Conservation (phyloP, 2,329 filamentous ascomycete genomes). For the Aspergillus chevalieri region DNA sequence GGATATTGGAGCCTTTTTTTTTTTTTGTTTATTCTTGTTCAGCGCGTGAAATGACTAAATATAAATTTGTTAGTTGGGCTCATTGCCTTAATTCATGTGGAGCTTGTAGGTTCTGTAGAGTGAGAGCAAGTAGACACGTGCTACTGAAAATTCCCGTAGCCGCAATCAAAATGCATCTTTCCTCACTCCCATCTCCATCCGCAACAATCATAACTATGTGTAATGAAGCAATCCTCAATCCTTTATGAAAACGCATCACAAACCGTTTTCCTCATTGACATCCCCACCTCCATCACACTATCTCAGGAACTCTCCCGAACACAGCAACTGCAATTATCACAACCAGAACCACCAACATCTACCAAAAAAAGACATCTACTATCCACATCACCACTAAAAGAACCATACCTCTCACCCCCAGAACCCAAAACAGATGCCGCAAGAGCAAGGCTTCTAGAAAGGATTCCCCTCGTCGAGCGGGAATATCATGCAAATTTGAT, state of each 20-base stretch:
- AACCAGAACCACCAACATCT: not conserved
- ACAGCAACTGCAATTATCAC: slow-evolving; percentile 1
- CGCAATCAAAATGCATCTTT: not conserved
- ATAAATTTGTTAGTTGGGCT: slow-evolving; percentile 3
- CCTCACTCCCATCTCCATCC: not conserved
- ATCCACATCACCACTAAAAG: slow-evolving; percentile 41
- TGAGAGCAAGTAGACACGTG: not conserved
- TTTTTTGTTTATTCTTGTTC: slow-evolving; percentile 5
- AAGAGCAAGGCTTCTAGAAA: slow-evolving; percentile 33
- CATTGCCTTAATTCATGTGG: not conserved
- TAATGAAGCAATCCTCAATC: slow-evolving; percentile 29
- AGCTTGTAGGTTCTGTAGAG: not conserved
- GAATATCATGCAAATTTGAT: slow-evolving; percentile 23
- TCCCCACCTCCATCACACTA: slow-evolving; percentile 51
- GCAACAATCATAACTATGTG: not conserved
- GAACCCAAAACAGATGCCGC: slow-evolving; percentile 48
- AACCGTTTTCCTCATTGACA: slow-evolving; percentile 50
- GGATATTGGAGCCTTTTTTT: slow-evolving; percentile 1
- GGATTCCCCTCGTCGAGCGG: slow-evolving; percentile 28
- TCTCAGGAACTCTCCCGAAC: slow-evolving; percentile 40
- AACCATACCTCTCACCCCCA: slow-evolving; percentile 43
- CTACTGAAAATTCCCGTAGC: not conserved
- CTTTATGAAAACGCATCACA: slow-evolving; percentile 46
- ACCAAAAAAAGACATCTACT: slow-evolving; percentile 25
- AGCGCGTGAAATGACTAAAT: not conserved